Conservation (phyloP, 495 filamentous ascomycete species). For the Podospora fimiseda region DNA sequence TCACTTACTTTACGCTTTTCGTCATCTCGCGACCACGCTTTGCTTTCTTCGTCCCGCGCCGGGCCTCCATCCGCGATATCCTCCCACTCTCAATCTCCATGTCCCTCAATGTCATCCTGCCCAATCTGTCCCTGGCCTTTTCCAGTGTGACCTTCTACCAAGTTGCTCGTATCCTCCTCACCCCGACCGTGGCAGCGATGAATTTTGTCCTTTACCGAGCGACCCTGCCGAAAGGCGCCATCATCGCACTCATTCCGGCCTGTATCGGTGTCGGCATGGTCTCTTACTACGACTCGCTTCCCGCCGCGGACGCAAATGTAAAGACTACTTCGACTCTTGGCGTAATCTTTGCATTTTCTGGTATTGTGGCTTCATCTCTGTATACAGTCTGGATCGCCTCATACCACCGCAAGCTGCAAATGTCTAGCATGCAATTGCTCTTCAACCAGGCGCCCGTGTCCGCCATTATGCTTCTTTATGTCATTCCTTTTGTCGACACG, state of each 20-base stretch:
- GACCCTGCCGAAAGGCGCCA: constrained; percentile 49
- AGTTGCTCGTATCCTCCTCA: constrained; percentile 63
- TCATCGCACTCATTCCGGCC: constrained; percentile 55
- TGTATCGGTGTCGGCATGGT: constrained; percentile 64
- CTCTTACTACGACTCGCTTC: constrained; percentile 63
- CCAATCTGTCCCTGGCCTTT: constrained; percentile 64
- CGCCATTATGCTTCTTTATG: constrained; percentile 55
- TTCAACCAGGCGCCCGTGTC: constrained; percentile 66
- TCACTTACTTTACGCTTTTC: constrained; percentile 61
- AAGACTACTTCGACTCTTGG: constrained; percentile 49
- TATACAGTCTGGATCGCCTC: constrained; percentile 65
- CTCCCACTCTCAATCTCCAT: constrained; percentile 61
- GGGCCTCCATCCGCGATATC: constrained; percentile 49
- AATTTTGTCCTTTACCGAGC: constrained; percentile 59
- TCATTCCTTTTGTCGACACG: constrained; percentile 59
- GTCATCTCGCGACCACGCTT: constrained; percentile 56
- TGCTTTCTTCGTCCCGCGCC: constrained; percentile 54
- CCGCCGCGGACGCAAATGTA: constrained; percentile 37
- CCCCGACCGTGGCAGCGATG: constrained; percentile 59
- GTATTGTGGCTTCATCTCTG: constrained; percentile 58
- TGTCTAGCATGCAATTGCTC: constrained; percentile 67
- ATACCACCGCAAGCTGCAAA: constrained; percentile 59
- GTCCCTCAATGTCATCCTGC: constrained; percentile 67
- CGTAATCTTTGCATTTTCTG: constrained; percentile 57
- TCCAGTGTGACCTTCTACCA: constrained; percentile 73